These are phyloP conservation scores for Coniophora puteana DNA, from an alignment of 1,284 basidiomycete species.

Conservation along the genomic window DNA sequence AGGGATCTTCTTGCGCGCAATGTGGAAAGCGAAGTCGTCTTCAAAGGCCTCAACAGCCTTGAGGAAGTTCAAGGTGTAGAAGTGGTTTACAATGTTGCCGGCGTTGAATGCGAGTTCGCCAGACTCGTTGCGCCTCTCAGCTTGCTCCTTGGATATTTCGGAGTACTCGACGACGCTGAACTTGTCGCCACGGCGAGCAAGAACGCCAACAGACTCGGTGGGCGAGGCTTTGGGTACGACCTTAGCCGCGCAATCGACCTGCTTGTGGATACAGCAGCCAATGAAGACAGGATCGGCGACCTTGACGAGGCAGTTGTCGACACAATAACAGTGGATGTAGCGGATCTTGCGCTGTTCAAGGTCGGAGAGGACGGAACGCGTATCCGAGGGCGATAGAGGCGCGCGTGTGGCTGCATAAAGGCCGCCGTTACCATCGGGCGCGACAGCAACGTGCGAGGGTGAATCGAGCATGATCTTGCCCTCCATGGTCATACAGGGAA, in stretches of 20 bases:
- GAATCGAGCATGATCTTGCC: slow-evolving; percentile 92
- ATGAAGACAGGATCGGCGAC: slow-evolving; percentile 97
- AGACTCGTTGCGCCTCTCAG: slow-evolving; percentile 70
- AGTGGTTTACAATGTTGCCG: slow-evolving; percentile 98
- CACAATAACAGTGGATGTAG: slow-evolving; percentile 95
- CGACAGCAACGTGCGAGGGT: slow-evolving; percentile 78
- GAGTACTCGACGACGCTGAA: slow-evolving; percentile 97
- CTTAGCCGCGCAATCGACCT: slow-evolving; percentile 91
- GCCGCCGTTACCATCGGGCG: slow-evolving; percentile 98
- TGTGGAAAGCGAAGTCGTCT: slow-evolving; percentile 91
- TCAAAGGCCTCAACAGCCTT: slow-evolving; percentile 82
- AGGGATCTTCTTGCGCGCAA: slow-evolving; percentile 97
- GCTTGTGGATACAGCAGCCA: slow-evolving; percentile 86
- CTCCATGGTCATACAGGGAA: slow-evolving; percentile 92
- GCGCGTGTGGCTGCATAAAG: slow-evolving; percentile 90
- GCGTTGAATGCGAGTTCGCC: slow-evolving; percentile 89
- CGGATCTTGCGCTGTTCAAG: slow-evolving; percentile 74
- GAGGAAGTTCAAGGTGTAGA: slow-evolving; percentile 91
- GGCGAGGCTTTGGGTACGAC: slow-evolving; percentile 90
- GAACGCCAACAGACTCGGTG: slow-evolving; percentile 92
- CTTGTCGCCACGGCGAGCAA: slow-evolving; percentile 79
- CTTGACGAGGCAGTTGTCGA: slow-evolving; percentile 98
- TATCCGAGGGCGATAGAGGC: slow-evolving; percentile 62
- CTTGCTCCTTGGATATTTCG: slow-evolving; percentile 87
- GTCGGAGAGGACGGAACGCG: slow-evolving; percentile 81